Base-by-base conservation (phyloP, 257 asterid species). In the Fraxinus cuspidata region DNA sequence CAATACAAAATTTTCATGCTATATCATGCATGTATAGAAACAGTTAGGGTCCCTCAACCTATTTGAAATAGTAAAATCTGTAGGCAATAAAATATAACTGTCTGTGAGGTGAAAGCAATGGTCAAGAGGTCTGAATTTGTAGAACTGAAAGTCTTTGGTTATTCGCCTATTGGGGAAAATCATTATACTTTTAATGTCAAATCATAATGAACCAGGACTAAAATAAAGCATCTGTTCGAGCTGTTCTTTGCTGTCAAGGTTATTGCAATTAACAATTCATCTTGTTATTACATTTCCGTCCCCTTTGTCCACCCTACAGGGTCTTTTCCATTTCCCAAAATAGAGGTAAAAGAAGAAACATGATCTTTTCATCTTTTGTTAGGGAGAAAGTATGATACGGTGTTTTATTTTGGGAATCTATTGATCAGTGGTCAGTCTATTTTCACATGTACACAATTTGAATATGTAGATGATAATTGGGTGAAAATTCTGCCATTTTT, bases 401-500 rank as follows among this genome's bases (percentile, higher is more conserved):
- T n/a, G 42, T 56, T 21, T 69, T 32, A 28, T 19, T 42, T 42
- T 15, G 23, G 51, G 40, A 42, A 6, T 74, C 25, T 60, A 37
- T n/a, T 23, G 51, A 58, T 58, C 66, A 21, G 31, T 58, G 27
- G 25, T 58, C 31, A 8, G 27, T 58, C 31, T 58, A 6, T 58
- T n/a, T 58, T n/a, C 25, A 56, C 66, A 23, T 21, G 31, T 23
- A n/a, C 29, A 70, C 58, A 5, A 58, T 60, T 82, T 72, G 71
- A 23, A 21, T 58, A 44, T 74, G 34, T 63, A 29, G 60, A 66
- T 74, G 63, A n/a, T 42, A 42, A 40, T 23, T 77, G 25, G 71
- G 65, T 64, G 53, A 2, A 21, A 58, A 47, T 70, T 70, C 64
- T 23, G 72, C 58, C 49, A 71, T 35, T 58, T 42, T 58, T 82